Conservation (phyloP, 2,329 filamentous ascomycete genomes). For the Stemphylium lycopersici region DNA sequence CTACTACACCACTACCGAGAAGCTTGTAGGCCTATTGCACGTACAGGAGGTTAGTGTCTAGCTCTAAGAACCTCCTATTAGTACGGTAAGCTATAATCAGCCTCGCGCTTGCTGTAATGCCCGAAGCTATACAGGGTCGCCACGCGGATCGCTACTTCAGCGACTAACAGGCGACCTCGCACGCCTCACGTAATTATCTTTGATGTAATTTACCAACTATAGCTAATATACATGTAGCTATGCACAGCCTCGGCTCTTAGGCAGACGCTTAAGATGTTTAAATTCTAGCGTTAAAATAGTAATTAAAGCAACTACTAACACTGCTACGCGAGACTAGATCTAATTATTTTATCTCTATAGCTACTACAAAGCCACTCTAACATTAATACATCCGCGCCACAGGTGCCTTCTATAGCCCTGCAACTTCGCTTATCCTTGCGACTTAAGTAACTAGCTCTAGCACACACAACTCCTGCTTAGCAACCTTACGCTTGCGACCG, state of each 20-base stretch:
- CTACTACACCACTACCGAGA: slow-evolving; percentile 2
- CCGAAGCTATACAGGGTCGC: slow-evolving; percentile 4
- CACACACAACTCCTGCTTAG: no score
- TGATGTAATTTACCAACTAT: background rate
- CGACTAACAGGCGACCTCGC: no score
- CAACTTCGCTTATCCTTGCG: no score
- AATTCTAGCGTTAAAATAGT: background rate
- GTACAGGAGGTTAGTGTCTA: background rate
- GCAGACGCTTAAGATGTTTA: background rate
- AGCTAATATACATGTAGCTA: background rate
- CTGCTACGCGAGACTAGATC: background rate
- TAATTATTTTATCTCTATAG: background rate
- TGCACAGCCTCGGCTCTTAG: background rate
- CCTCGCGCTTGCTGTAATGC: slow-evolving; percentile 3
- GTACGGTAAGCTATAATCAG: background rate
- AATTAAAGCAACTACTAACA: background rate
- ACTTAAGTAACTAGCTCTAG: no score
- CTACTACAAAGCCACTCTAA: background rate
- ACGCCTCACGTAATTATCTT: no score
- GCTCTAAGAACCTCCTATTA: slow-evolving; percentile 4
- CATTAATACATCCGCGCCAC: no score
- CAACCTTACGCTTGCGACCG: background rate
- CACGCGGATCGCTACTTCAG: slow-evolving; percentile 8
- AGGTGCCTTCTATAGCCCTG: no score
- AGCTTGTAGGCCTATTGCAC: background rate